phyloP scores from a whole-genome alignment of 768 basidiomycete genomes.

The Tulasnella sp. region DNA sequence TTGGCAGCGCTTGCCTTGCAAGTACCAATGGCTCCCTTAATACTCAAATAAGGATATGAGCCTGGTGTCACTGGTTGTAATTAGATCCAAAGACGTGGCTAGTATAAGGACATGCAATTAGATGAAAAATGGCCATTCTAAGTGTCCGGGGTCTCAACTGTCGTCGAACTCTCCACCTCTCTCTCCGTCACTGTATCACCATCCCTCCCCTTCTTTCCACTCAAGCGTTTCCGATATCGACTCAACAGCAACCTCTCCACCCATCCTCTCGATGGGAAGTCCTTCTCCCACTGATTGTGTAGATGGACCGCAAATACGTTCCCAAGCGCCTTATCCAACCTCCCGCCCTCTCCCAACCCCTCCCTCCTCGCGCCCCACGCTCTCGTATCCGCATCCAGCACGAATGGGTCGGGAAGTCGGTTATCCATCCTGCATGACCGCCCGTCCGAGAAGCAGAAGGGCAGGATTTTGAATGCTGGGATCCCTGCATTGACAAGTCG shows the following conservation, averaged over 20 bases:
- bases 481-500: constrained; percentile 60
- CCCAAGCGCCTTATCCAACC: constrained; percentile 45
- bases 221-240: constrained; percentile 30
- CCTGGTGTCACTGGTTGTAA: no score
- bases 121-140: no score
- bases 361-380: constrained; percentile 44
- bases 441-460: constrained; percentile 91
- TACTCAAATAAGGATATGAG: no score
- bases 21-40: no score
- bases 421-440: constrained; percentile 88
- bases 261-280: constrained; percentile 76
- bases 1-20: no score
- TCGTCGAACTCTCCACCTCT: no score
- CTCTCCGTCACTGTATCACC: not conserved
- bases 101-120: no score
- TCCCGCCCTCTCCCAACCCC: constrained; percentile 48
- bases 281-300: constrained; percentile 94
- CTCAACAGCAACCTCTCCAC: constrained; percentile 65
- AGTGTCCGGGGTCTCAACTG: no score
- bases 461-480: constrained; percentile 82
- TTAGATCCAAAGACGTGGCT: no score
- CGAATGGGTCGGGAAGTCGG: constrained; percentile 85
- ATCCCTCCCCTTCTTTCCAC: not conserved
- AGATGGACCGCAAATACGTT: constrained; percentile 83
- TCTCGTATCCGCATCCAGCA: constrained; percentile 31